Percentiles rank a stretch among this genome's conserved stretches.
These are phyloP conservation scores for Pseudonitzschia delicatissima DNA, from an alignment of 108 stramenopile species.

Conservation along the genomic window DNA sequence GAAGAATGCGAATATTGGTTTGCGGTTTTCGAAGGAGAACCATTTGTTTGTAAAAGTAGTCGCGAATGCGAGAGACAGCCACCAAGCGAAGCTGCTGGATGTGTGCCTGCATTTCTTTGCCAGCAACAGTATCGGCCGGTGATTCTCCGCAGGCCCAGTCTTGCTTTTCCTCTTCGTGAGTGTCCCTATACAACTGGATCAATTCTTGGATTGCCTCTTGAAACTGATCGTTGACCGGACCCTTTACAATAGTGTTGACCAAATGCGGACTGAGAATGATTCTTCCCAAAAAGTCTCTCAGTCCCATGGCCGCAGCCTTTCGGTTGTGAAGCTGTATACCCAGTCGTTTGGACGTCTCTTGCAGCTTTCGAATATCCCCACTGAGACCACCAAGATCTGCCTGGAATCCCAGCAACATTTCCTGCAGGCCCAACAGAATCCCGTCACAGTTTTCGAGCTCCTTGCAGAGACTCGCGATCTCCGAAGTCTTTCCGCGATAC, in stretches of 20 bases:
- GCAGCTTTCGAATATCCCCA: slow-evolving; percentile 93
- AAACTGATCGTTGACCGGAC: slow-evolving; percentile 86
- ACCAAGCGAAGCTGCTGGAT: slow-evolving; percentile 80
- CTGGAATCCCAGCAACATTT: slow-evolving; percentile 97
- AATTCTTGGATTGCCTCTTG: slow-evolving; percentile 89
- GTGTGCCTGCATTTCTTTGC: slow-evolving; percentile 88
- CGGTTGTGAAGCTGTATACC: slow-evolving; percentile 90
- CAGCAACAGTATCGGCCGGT: slow-evolving; percentile 84
- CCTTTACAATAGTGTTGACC: slow-evolving; percentile 82
- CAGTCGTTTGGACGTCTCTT: slow-evolving; percentile 89
- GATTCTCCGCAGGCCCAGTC: slow-evolving; percentile 45
- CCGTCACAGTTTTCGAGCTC: slow-evolving; percentile 93
- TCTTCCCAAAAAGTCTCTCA: slow-evolving; percentile 86
- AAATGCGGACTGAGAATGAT: slow-evolving; percentile 89
- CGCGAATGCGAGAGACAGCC: slow-evolving; percentile 83
- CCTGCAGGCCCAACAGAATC: slow-evolving; percentile 92
- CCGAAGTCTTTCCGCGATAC: slow-evolving; percentile 61
- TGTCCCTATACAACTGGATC: slow-evolving; percentile 78
- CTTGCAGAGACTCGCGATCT: slow-evolving; percentile 56
- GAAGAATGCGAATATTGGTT: slow-evolving; percentile 96
- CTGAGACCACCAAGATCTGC: slow-evolving; percentile 96
- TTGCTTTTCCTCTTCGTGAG: slow-evolving; percentile 53
- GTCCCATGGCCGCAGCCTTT: slow-evolving; percentile 82
- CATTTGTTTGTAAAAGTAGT: slow-evolving; percentile 85
- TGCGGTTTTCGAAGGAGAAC: slow-evolving; percentile 68